These are phyloP conservation scores for Pseudocercospora crystallina DNA, from an alignment of 2,329 filamentous ascomycete genomes.

Conservation along the genomic window DNA sequence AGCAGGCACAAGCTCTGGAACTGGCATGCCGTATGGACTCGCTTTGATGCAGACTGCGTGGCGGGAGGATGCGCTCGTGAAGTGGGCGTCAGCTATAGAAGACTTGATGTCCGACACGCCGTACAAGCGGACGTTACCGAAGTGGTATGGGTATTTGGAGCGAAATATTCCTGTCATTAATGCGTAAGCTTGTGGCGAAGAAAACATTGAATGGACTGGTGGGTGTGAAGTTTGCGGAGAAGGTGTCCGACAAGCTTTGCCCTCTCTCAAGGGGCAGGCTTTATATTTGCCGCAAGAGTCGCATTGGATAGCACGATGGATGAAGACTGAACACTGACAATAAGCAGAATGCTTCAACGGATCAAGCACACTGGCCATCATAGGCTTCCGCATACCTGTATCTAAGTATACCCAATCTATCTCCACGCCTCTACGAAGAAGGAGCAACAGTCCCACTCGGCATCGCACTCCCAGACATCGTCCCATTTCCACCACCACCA, in stretches of 20 bases:
- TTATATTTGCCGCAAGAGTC: too few species aligned
- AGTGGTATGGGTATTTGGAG: conserved; percentile 40
- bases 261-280: too few species aligned
- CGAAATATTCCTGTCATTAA: conserved; percentile 38
- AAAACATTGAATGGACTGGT: neutral
- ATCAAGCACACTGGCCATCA: too few species aligned
- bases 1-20: conserved; percentile 53
- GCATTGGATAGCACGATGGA: too few species aligned
- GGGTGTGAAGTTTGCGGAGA: too few species aligned
- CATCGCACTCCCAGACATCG: conserved; percentile 8
- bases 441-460: conserved; percentile 16
- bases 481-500: conserved; percentile 12
- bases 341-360: too few species aligned
- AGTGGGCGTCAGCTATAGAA: conserved; percentile 47
- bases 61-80: conserved; percentile 34
- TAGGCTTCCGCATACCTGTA: too few species aligned
- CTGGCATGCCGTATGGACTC: conserved; percentile 48
- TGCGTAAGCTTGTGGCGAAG: neutral
- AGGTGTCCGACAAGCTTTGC: too few species aligned
- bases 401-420: too few species aligned
- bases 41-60: conserved; percentile 39
- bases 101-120: conserved; percentile 33
- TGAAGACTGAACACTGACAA: too few species aligned
- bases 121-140: conserved; percentile 33
- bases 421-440: too few species aligned